Evolutionary conservation across 176 grass and related monocot genomes (phyloP), one percentile per base, ranked within the genome.

Genomic region (Metroxylon sagu): DNA sequence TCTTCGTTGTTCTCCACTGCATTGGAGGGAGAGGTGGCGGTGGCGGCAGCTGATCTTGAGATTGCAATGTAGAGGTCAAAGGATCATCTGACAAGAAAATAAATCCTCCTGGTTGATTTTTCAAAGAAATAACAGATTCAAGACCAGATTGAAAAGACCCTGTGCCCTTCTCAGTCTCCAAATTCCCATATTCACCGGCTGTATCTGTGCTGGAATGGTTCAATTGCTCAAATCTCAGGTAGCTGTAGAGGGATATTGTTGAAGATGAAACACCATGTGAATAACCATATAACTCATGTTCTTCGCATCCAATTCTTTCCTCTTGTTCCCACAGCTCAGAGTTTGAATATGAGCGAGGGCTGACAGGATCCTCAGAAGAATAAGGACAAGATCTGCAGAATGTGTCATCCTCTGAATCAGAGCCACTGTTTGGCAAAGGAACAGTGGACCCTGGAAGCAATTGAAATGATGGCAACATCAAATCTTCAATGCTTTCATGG

Each of bases 391-490:
- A 98, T 69, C 76, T 82, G 74, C 94, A 78, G 61, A 98, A 98
- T n/a, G 94, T 98, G 57, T 89, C 94, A 81, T 85, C 93, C 76
- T 98, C 94, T 16, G 88, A 98, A 61, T 98, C 94, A 39, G 88
- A 92, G 53, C 73, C 85, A 76, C 67, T 85, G 56, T 76, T 74
- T 60, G 57, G 73, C 50, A 69, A 76, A 21, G 57, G 81, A 76
- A 74, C 16, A 73, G 71, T 69, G 39, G 67, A 31, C 28, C 64
- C 79, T 52, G 73, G 82, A 70, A 83, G 75, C 56, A 98, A 85
- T 64, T 92, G 79, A 80, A 98, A 85, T 64, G 85, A 75, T 8
- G 94, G 81, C 71, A 98, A 83, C 43, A 79, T 79, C 68, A 72
- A 68, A 70, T 92, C 81, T 65, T 85, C 74, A n/a, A 53, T 62